phyloP scores from a whole-genome alignment of 2,329 filamentous ascomycete species.

The Grosmannia penicillata region DNA sequence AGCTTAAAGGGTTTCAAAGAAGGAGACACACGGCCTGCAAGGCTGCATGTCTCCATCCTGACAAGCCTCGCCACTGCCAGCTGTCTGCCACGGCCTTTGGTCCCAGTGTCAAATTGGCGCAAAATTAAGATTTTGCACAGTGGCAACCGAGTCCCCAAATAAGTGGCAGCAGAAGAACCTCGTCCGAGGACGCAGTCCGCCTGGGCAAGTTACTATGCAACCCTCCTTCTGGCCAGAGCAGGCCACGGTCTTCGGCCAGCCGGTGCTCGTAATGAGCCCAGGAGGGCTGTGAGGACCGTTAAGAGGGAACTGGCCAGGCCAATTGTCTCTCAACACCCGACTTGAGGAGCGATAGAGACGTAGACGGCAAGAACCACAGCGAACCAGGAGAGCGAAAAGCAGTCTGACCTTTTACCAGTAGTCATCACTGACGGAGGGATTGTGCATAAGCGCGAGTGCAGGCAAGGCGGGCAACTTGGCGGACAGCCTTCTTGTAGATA shows the following conservation, averaged over 20 bases:
- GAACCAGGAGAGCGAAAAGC: slow-evolving; percentile 21
- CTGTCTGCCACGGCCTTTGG: slow-evolving; percentile 48
- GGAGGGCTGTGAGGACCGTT: no score
- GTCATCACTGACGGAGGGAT: slow-evolving; percentile 24
- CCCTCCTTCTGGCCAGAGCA: slow-evolving; percentile 1
- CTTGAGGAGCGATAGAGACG: neutral
- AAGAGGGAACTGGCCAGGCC: slow-evolving; percentile 9
- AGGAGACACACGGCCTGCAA: neutral
- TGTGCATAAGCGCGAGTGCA: neutral
- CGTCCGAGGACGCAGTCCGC: neutral
- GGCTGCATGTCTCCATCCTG: neutral
- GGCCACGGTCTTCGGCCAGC: slow-evolving; percentile 4
- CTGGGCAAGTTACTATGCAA: slow-evolving; percentile 1
- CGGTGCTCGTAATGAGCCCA: neutral
- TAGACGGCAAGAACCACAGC: neutral
- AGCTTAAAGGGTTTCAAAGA: neutral
- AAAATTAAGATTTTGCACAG: slow-evolving; percentile 2
- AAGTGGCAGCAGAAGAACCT: slow-evolving; percentile 1
- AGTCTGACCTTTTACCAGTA: slow-evolving; percentile 34
- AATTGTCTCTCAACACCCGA: neutral
- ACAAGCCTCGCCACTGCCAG: neutral
- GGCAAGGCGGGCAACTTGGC: no score
- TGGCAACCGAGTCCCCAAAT: slow-evolving; percentile 5
- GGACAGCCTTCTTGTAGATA: no score
- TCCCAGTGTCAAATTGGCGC: slow-evolving; percentile 38